Percentiles rank a stretch among this genome's conserved stretches.
phyloP scores from a whole-genome alignment of 2,329 filamentous ascomycete genomes.

The Colletotrichum euphorbiae region DNA sequence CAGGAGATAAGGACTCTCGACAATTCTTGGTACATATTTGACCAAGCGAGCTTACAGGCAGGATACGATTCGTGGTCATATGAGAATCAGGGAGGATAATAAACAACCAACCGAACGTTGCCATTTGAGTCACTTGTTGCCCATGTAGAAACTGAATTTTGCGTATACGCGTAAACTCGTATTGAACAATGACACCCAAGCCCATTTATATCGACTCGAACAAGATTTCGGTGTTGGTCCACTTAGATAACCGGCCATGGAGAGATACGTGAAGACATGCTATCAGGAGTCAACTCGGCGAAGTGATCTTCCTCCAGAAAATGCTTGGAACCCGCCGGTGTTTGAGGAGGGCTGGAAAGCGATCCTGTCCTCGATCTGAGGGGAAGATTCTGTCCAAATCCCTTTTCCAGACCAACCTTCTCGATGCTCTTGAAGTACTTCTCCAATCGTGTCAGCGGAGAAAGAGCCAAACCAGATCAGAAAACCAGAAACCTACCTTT shows the following conservation, averaged over 20 bases:
- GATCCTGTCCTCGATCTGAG: constrained; percentile 38
- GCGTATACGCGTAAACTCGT: too few species aligned
- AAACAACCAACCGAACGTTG: too few species aligned
- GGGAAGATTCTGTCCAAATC: constrained; percentile 60
- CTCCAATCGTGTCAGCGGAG: background rate
- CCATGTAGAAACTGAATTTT: too few species aligned
- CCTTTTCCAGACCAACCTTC: constrained; percentile 60
- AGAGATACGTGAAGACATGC: constrained; percentile 41
- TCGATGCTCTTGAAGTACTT: constrained; percentile 69
- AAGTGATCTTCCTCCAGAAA: constrained; percentile 26
- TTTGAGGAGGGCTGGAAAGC: constrained; percentile 40
- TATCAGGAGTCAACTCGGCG: constrained; percentile 40
- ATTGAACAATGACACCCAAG: background rate
- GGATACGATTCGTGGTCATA: constrained; percentile 41
- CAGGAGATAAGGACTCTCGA: constrained; percentile 40
- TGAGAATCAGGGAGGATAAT: constrained; percentile 21
- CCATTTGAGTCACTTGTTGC: too few species aligned
- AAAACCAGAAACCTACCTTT: constrained; percentile 50
- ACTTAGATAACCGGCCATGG: constrained; percentile 29
- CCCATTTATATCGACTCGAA: background rate
- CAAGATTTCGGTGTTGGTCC: background rate
- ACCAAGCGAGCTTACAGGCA: constrained; percentile 44
- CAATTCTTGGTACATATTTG: constrained; percentile 45
- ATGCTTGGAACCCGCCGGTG: constrained; percentile 37
- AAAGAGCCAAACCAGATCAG: background rate